phyloP scores from a whole-genome alignment of 768 basidiomycete species.

The Tylopilus vinaceipallidus region DNA sequence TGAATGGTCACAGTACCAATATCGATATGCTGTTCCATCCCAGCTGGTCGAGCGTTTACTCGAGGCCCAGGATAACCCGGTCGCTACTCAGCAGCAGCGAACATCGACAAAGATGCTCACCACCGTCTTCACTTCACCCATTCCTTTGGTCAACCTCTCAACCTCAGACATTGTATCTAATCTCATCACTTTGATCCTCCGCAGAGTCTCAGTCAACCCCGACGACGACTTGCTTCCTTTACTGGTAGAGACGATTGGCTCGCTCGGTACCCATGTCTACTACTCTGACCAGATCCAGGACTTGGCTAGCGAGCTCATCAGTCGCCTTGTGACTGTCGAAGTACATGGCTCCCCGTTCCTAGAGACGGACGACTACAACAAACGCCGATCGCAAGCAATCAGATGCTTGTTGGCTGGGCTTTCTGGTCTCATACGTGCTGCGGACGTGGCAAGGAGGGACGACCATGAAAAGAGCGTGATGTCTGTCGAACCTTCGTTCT shows the following conservation, averaged over 20 bases:
- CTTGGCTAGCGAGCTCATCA: conserved; percentile 78
- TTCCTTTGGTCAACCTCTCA: conserved; percentile 83
- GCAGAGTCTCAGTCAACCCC: conserved; percentile 59
- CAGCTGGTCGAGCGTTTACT: conserved; percentile 77
- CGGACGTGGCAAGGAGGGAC: conserved; percentile 42
- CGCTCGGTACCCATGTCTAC: conserved; percentile 88
- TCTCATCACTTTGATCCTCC: conserved; percentile 70
- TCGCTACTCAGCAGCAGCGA: conserved; percentile 49
- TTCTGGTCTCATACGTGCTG: conserved; percentile 65
- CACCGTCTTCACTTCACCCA: conserved; percentile 77
- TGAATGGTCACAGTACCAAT: conserved; percentile 93
- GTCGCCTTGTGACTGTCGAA: conserved; percentile 70
- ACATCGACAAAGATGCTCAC: conserved; percentile 78
- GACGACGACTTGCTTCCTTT: conserved; percentile 64
- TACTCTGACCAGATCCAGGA: conserved; percentile 97
- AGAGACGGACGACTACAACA: conserved; percentile 37
- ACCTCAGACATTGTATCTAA: conserved; percentile 86
- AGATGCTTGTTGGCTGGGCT: conserved; percentile 68
- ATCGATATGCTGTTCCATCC: conserved; percentile 87
- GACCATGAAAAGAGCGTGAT: conserved; percentile 9
- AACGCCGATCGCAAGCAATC: conserved; percentile 60
- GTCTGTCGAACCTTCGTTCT: conserved; percentile 25
- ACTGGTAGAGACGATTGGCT: conserved; percentile 74
- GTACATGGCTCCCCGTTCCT: conserved; percentile 52
- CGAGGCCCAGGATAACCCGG: conserved; percentile 52